A percentile compares a stretch with the other conserved stretches of the same genome.
These are phyloP conservation scores for Fusarium paranaense DNA, from an alignment of 2,329 filamentous ascomycete genomes.

Conservation along the genomic window DNA sequence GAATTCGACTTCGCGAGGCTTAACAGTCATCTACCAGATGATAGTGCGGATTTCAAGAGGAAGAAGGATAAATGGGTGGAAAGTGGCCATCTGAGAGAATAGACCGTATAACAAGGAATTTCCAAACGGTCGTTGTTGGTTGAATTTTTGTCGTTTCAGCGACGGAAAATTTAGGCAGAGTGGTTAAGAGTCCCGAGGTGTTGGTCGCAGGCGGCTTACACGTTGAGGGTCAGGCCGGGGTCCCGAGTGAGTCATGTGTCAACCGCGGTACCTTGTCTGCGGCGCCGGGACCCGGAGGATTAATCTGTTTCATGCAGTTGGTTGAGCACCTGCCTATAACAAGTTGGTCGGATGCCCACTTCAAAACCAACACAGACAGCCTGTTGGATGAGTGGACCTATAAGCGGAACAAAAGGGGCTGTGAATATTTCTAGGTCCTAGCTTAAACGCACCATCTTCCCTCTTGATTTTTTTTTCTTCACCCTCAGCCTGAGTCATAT, in stretches of 20 bases:
- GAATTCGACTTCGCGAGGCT: constrained; percentile 15
- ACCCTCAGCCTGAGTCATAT: neutral
- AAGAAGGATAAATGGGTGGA: constrained; percentile 19
- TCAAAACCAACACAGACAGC: neutral
- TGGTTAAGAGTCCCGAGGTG: neutral
- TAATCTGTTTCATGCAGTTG: neutral
- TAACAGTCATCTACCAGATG: neutral
- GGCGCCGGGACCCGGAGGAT: neutral
- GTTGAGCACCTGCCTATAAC: neutral
- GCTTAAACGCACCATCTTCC: neutral
- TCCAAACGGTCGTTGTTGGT: neutral
- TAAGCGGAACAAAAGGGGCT: neutral
- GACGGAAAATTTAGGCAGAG: neutral
- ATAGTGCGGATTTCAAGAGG: constrained; percentile 1
- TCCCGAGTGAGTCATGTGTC: neutral
- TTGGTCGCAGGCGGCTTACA: neutral
- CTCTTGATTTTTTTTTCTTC: neutral
- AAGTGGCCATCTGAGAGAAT: neutral
- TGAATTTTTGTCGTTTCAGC: neutral
- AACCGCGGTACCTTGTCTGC: neutral
- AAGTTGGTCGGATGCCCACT: neutral
- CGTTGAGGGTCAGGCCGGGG: neutral
- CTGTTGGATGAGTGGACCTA: neutral
- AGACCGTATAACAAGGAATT: neutral
- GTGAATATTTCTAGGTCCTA: neutral